A percentile compares a stretch with the other conserved stretches of the same genome.
Evolutionary conservation across 2,329 filamentous ascomycete species (phyloP).

Genomic region (Ophioceras dolichostomum): DNA sequence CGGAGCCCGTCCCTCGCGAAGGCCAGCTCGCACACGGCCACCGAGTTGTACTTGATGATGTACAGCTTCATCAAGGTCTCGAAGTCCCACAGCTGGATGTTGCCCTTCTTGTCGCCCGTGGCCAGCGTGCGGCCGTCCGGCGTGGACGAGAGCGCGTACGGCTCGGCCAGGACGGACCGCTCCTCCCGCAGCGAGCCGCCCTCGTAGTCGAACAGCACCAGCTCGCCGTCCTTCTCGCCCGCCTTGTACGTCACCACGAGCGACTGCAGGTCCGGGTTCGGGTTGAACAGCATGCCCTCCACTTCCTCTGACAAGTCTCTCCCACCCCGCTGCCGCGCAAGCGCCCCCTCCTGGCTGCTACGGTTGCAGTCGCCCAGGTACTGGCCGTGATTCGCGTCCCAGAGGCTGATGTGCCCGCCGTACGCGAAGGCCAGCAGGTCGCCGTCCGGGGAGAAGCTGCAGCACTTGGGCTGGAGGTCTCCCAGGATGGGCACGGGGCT

Average conservation of each 20-base stretch:
- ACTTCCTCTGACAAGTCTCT: conserved; percentile 1
- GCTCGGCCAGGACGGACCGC: neutral
- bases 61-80: conserved; percentile 2
- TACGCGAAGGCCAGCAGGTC: neutral
- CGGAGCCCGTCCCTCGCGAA: conserved; percentile 1
- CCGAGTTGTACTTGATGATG: conserved; percentile 1
- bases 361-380: neutral
- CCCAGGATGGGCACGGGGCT: too few species aligned
- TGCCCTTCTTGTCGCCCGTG: conserved; percentile 1
- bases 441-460: neutral
- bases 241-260: neutral
- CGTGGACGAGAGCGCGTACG: neutral
- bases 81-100: conserved; percentile 3
- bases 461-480: neutral
- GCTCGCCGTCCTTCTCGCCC: neutral
- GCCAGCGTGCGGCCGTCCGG: conserved; percentile 2
- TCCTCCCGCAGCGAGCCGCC: neutral
- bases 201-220: neutral
- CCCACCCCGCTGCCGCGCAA: too few species aligned
- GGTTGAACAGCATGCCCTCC: conserved; percentile 2
- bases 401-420: neutral
- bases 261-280: conserved; percentile 2
- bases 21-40: neutral
- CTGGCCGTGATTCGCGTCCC: neutral
- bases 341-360: neutral